Evolutionary conservation across 2,329 filamentous ascomycete genomes (phyloP).

Genomic region (Hymenoscyphus albidus): DNA sequence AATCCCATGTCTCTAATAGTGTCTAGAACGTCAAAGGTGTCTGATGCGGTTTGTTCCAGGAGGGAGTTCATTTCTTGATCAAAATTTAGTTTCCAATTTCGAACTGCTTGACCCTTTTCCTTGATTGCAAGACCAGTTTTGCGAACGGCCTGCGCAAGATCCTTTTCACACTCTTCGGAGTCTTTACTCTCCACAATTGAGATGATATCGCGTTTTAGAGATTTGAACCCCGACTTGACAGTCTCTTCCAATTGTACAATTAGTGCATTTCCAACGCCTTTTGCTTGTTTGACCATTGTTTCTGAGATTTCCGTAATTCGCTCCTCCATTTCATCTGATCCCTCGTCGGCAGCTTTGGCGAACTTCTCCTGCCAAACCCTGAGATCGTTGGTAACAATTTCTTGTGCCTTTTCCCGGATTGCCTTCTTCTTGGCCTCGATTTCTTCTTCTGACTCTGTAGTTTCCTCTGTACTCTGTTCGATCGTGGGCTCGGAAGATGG

Average conservation of each 20-base stretch:
- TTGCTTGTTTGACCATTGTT: conserved; percentile 60
- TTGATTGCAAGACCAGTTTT: conserved; percentile 58
- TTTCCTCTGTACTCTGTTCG: conserved; percentile 27
- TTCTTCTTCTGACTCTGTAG: conserved; percentile 31
- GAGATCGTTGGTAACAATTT: conserved; percentile 73
- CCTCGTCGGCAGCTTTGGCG: conserved; percentile 78
- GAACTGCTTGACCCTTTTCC: conserved; percentile 59
- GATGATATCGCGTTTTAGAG: conserved; percentile 65
- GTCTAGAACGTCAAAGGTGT: conserved; percentile 65
- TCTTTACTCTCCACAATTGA: conserved; percentile 57
- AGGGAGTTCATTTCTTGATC: conserved; percentile 54
- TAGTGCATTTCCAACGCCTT: conserved; percentile 61
- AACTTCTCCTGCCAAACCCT: conserved; percentile 86
- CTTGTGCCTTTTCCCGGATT: conserved; percentile 54
- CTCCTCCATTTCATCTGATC: conserved; percentile 62
- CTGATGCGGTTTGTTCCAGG: conserved; percentile 55
- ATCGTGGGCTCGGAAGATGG: conserved; percentile 5
- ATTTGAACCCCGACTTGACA: conserved; percentile 58
- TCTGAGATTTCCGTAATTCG: conserved; percentile 69
- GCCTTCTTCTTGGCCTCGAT: conserved; percentile 45
- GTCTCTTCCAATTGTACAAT: conserved; percentile 66
- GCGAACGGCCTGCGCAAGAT: conserved; percentile 51
- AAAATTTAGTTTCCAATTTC: conserved; percentile 59
- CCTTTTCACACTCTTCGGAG: conserved; percentile 48
- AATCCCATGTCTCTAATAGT: conserved; percentile 65